Evolutionary conservation across 306 rosid species (phyloP).

Genomic region (Medicago truncatula): MtrunA17r5.0-ANR NC_053044.1:27327501-27328000

Average conservation of each 20-base stretch:
- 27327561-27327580: constrained; percentile 14
- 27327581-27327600: background rate
- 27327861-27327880: no score
- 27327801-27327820: no score
- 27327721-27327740: constrained; percentile 15
- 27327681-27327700: background rate
- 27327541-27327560: constrained; percentile 15
- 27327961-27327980: background rate
- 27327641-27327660: background rate
- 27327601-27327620: constrained; percentile 2
- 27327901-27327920: background rate
- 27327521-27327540: background rate
- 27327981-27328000: background rate
- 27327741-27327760: no score
- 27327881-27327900: no score
- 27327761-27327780: no score
- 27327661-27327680: background rate
- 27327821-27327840: no score
- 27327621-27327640: background rate
- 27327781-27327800: no score
- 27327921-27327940: background rate
- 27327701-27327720: background rate
- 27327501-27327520: background rate
- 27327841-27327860: no score
- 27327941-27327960: background rate